A percentile compares a stretch with the other conserved stretches of the same genome.
Evolutionary conservation across 1,284 basidiomycete species (phyloP).

Genomic region (Volvariella volvacea): DNA sequence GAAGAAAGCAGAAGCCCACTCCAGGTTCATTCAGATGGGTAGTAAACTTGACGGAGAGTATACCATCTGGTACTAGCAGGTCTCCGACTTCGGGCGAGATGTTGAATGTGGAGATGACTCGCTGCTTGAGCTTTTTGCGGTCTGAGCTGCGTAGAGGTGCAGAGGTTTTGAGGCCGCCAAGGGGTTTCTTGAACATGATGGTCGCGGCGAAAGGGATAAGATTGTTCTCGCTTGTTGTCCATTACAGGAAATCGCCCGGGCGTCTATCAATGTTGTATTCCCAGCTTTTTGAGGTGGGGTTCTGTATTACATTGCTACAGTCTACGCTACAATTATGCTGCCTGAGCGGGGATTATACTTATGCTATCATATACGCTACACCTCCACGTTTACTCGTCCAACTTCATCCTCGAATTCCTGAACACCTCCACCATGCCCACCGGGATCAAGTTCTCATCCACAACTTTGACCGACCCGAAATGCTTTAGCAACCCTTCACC

Average conservation of each 20-base stretch:
- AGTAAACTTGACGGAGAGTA: conserved; percentile 57
- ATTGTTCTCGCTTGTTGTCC: too few species aligned
- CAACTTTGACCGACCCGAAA: conserved; percentile 34
- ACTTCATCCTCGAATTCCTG: conserved; percentile 30
- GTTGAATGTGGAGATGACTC: conserved; percentile 40
- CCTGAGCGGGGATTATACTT: background rate
- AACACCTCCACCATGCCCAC: conserved; percentile 36
- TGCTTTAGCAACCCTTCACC: conserved; percentile 34
- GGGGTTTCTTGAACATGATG: conserved; percentile 71
- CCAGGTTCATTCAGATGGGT: conserved; percentile 58
- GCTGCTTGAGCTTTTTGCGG: conserved; percentile 59
- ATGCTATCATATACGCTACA: background rate
- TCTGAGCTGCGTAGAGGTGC: conserved; percentile 67
- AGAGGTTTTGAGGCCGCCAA: conserved; percentile 60
- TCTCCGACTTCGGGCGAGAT: conserved; percentile 47
- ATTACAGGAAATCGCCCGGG: too few species aligned
- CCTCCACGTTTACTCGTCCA: conserved; percentile 26
- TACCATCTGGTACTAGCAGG: conserved; percentile 62
- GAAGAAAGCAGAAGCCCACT: conserved; percentile 36
- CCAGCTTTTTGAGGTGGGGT: too few species aligned
- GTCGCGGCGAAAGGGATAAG: background rate
- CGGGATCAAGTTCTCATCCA: conserved; percentile 35
- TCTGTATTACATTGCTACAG: too few species aligned
- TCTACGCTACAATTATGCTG: background rate
- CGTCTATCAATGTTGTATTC: background rate